A percentile compares a stretch with the other conserved stretches of the same genome.
Evolutionary conservation across 1,284 basidiomycete genomes (phyloP).

Genomic region (Butyriboletus regius): DNA sequence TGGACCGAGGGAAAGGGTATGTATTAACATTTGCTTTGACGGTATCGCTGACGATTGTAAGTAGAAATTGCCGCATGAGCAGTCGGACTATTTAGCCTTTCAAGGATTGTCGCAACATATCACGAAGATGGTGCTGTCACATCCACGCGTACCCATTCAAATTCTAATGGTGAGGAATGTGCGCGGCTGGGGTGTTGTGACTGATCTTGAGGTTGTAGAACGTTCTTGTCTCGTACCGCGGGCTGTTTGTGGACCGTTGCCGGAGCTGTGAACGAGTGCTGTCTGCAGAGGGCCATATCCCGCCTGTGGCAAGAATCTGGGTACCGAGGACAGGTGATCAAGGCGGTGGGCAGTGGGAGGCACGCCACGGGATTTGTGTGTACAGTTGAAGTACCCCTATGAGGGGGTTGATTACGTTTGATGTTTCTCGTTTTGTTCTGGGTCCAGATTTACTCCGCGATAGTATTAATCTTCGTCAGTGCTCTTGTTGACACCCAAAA

Average conservation of each 20-base stretch:
- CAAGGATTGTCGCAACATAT: constrained; percentile 60
- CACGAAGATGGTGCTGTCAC: constrained; percentile 48
- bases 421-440: neutral
- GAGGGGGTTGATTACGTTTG: constrained; percentile 11
- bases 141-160: constrained; percentile 47
- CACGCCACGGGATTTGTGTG: constrained; percentile 49
- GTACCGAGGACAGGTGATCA: constrained; percentile 20
- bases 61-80: constrained; percentile 59
- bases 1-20: constrained; percentile 61
- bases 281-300: constrained; percentile 59
- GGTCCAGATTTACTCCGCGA: too few relatives aligned
- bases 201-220: constrained; percentile 30
- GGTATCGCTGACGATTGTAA: constrained; percentile 1
- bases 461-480: too few relatives aligned
- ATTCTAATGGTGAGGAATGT: constrained; percentile 38
- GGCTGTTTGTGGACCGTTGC: constrained; percentile 56
- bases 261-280: constrained; percentile 54
- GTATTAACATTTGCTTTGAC: constrained; percentile 9
- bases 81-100: constrained; percentile 59
- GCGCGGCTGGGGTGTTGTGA: constrained; percentile 1
- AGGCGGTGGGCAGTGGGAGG: constrained; percentile 40
- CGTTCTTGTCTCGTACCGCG: constrained; percentile 48
- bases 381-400: constrained; percentile 17
- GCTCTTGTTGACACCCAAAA: too few relatives aligned
- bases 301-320: constrained; percentile 60